phyloP scores from a whole-genome alignment of 257 asterid species.

The Fraxinus americana region DNA sequence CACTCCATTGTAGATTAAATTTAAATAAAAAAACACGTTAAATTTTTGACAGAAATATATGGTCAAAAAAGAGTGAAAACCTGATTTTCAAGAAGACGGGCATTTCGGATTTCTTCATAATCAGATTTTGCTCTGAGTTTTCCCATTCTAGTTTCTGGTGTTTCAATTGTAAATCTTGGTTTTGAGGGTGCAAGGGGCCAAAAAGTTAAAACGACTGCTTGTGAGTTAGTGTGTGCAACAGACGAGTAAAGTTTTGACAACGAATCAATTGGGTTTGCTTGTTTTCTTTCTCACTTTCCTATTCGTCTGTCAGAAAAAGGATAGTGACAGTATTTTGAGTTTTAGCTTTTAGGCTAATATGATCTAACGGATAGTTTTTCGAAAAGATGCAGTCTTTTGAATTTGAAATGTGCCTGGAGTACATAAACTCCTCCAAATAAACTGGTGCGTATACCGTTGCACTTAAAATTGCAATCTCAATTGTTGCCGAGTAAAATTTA shows the following conservation, averaged over 20 bases:
- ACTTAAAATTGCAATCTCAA: too few species aligned
- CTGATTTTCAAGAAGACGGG: constrained; percentile 72
- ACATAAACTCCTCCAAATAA: too few species aligned
- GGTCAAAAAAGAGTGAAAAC: constrained; percentile 22
- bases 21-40: background rate
- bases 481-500: too few species aligned
- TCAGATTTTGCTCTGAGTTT: constrained; percentile 49
- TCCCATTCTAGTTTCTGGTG: constrained; percentile 41
- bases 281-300: background rate
- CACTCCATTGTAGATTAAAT: background rate
- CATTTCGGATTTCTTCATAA: constrained; percentile 61
- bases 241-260: background rate
- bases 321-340: background rate
- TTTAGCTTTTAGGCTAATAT: background rate
- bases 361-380: background rate
- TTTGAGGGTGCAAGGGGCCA: constrained; percentile 2
- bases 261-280: background rate
- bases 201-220: background rate
- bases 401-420: background rate
- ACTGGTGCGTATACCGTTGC: too few species aligned
- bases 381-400: background rate
- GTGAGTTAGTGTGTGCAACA: background rate
- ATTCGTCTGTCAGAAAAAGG: background rate
- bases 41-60: background rate
- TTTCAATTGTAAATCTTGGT: background rate